phyloP scores from a whole-genome alignment of 176 grass and related monocot genomes.

The Oryza meridionalis region DNA sequence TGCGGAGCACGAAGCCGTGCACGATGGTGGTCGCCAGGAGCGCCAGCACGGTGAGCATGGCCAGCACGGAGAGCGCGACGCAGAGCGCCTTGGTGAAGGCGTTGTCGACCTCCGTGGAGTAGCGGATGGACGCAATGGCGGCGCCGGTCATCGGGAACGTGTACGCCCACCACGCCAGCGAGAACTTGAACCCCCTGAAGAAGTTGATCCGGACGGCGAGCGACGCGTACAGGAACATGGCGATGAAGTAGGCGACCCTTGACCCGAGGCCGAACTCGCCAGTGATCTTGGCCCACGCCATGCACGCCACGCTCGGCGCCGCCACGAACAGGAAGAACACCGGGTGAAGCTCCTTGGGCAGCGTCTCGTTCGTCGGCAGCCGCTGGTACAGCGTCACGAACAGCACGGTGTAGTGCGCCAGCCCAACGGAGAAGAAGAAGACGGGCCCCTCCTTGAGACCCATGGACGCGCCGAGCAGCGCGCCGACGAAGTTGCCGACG shows the following conservation, averaged over 20 bases:
- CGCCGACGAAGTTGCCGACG: conserved; percentile 65
- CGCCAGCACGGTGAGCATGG: conserved; percentile 38
- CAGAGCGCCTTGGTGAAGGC: conserved; percentile 43
- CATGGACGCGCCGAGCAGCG: conserved; percentile 63
- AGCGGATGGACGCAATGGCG: conserved; percentile 51
- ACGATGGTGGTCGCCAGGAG: conserved; percentile 50
- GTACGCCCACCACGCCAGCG: conserved; percentile 82
- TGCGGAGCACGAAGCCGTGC: conserved; percentile 53
- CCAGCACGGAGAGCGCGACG: conserved; percentile 46
- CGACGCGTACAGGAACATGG: conserved; percentile 65
- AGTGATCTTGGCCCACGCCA: conserved; percentile 63
- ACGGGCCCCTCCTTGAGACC: conserved; percentile 57
- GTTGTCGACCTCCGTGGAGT: conserved; percentile 56
- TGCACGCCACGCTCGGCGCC: conserved; percentile 55
- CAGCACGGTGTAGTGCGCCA: conserved; percentile 69
- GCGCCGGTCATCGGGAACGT: conserved; percentile 71
- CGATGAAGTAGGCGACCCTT: conserved; percentile 56
- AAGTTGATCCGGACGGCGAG: conserved; percentile 68
- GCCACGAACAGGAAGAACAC: conserved; percentile 88
- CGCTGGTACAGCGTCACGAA: conserved; percentile 88
- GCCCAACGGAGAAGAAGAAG: conserved; percentile 71
- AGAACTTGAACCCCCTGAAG: conserved; percentile 78
- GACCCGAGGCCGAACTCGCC: conserved; percentile 51
- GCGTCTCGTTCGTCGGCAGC: conserved; percentile 70
- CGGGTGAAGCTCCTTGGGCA: conserved; percentile 72